phyloP scores from a whole-genome alignment of 768 basidiomycete species.

The Termitomyces sp. region DNA sequence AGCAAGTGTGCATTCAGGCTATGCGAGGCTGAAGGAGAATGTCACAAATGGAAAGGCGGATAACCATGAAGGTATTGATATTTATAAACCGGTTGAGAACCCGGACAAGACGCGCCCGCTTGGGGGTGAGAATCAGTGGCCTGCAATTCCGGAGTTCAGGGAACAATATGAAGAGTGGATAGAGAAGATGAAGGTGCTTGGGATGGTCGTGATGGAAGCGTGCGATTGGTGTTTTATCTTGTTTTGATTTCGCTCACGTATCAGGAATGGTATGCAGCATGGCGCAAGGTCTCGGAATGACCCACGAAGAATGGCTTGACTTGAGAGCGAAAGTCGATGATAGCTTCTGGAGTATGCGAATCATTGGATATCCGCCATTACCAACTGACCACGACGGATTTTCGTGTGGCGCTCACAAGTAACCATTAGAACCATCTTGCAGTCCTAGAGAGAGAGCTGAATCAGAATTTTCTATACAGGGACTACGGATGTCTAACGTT shows the following conservation, averaged over 20 bases:
- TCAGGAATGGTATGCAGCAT: conserved; percentile 42
- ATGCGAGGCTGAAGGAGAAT: conserved; percentile 76
- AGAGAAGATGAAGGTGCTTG: conserved; percentile 80
- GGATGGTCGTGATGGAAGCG: conserved; percentile 84
- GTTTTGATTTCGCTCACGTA: not conserved
- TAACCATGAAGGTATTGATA: conserved; percentile 81
- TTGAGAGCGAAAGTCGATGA: conserved; percentile 71
- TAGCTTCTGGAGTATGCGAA: conserved; percentile 86
- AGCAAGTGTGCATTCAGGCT: conserved; percentile 46
- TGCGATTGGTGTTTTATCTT: conserved; percentile 17
- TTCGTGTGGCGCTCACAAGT: conserved; percentile 92
- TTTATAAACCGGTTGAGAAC: conserved; percentile 66
- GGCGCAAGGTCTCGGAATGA: conserved; percentile 76
- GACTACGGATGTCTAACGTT: conserved; percentile 92
- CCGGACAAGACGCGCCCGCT: conserved; percentile 68
- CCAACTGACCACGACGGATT: conserved; percentile 75
- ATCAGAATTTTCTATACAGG: conserved; percentile 28
- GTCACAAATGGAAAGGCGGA: conserved; percentile 82
- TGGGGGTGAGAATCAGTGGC: conserved; percentile 90
- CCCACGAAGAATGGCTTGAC: conserved; percentile 58
- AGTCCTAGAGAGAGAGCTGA: not conserved
- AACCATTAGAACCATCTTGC: conserved; percentile 3
- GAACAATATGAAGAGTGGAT: conserved; percentile 70
- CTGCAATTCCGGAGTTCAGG: conserved; percentile 49
- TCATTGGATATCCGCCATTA: conserved; percentile 87